phyloP scores from a whole-genome alignment of 768 basidiomycete species.

The Tylopilus sp. region DNA sequence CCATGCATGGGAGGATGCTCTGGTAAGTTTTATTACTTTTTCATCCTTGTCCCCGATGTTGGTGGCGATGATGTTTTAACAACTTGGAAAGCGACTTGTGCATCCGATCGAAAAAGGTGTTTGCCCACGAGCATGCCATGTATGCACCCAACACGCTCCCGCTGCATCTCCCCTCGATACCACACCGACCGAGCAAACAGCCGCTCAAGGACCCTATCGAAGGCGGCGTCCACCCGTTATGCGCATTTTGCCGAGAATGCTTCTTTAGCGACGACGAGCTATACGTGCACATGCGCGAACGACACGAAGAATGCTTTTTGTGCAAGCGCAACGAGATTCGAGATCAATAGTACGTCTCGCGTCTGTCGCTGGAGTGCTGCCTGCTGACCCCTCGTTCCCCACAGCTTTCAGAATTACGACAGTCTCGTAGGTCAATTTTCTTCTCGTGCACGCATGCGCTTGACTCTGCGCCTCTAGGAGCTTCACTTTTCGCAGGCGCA shows the following conservation, averaged over 20 bases:
- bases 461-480: slow-evolving; percentile 44
- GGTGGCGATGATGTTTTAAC: background rate
- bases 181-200: slow-evolving; percentile 38
- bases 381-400: no score
- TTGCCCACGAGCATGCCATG: slow-evolving; percentile 89
- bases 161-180: slow-evolving; percentile 74
- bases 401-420: slow-evolving; percentile 78
- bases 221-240: slow-evolving; percentile 73
- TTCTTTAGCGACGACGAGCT: slow-evolving; percentile 93
- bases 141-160: slow-evolving; percentile 66
- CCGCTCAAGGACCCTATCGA: slow-evolving; percentile 55
- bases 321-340: slow-evolving; percentile 80
- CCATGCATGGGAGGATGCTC: slow-evolving; percentile 69
- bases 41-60: no score
- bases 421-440: slow-evolving; percentile 54
- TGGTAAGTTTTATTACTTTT: slow-evolving; percentile 48
- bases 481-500: slow-evolving; percentile 74
- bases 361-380: background rate
- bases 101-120: slow-evolving; percentile 87
- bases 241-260: slow-evolving; percentile 89
- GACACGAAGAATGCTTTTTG: slow-evolving; percentile 94
- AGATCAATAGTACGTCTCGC: slow-evolving; percentile 78
- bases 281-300: slow-evolving; percentile 89
- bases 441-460: background rate
- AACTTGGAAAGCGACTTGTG: slow-evolving; percentile 74